Base-by-base conservation (phyloP, 2,329 filamentous ascomycete genomes). In the Neurospora crassa region DNA sequence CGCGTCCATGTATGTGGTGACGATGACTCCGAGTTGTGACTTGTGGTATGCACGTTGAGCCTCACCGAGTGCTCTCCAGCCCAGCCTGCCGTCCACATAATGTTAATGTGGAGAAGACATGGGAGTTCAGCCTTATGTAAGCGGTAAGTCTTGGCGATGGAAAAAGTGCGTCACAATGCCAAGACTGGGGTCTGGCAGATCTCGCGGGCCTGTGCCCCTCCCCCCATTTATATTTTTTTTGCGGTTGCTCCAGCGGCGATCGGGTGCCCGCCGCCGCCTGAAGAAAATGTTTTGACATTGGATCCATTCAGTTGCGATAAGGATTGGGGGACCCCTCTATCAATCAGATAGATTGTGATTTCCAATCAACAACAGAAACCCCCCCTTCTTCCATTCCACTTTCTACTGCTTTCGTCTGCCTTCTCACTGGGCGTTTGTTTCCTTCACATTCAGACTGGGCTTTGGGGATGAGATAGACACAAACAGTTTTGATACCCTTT, bases 191-290 rank as follows among this genome's bases (percentile, higher is more conserved):
- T 63, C 53, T 63, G 5, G 45, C 20, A 20, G 20, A 8, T 53
- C 45, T 53, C 34, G 34, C 6, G 34, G 53, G 40, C 5, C 45
- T 20, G 42, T 70, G 42, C 67, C 71, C 71, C 69, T 68, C 47
- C 71, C 53, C 71, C 71, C 69, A 67, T 47, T 63, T 68, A 29
- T 16, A 18, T 29, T 37, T 29, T 67, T 69, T 70, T 14, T 24
- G 4, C 7, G 20, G 24, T 63, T 37, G 14, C 29, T 37, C 16
- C 34, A 37, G 34, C 34, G 53, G 53, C 53, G 53, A 12, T 1
- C 6, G 34, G 34, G 34, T 8, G 34, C 34, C 34, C 1, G 6
- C 16, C 47, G 29, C 29, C 71, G 71, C 70, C 68, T 67, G 70
- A 70, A 69, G 41, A 70, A 71, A 63, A 63, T 34, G 53, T 63